Base-by-base conservation (phyloP, 2,329 filamentous ascomycete genomes). In the Colletotrichum tropicicola region DNA sequence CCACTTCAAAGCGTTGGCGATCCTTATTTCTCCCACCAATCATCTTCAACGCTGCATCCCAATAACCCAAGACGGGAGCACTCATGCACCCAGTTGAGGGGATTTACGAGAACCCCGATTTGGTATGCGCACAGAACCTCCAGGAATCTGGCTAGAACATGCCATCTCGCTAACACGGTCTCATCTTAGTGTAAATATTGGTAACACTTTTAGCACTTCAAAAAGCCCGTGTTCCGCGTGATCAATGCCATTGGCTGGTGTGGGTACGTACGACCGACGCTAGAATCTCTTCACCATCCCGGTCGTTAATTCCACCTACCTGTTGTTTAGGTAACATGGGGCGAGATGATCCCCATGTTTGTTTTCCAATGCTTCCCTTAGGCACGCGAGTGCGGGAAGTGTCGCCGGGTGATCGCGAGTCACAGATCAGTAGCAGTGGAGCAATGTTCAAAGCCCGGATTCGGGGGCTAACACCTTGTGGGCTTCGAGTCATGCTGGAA, bases 21-120 rank as follows among this genome's bases (percentile, higher is more conserved):
- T 51, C 47, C 19, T 21, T 12, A 51, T 51, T 37, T 51, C 47
- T 28, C 35, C 47, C 47, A 51, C 47, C 28, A 51, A 51, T 51
- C 17, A 32, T 17, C 17, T 13, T 6, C 12, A 19, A 2, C 28
- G 4, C 32, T n/a, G 10, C 32, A 15, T 15, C 32, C 32, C n/a
- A n/a, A n/a, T n/a, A n/a, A n/a, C n/a, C n/a, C n/a, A n/a, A 35
- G 32, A 35, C 32, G 32, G 32, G 32, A 35, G 32, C 32, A 35
- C 32, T 15, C 32, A 35, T 35, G 32, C 12, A 35, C 32, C 32
- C 12, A 35, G 10, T 13, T 35, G 32, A 35, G 32, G 9, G 13
- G 13, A 15, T 35, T 13, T 13, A 35, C 12, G 2, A 4, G 12
- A 15, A 4, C 12, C 32, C n/a, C 32, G n/a, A 35, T 15, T 13